Evolutionary conservation across 768 basidiomycete species (phyloP).

Genomic region (Rhodotorula taiwanensis): DNA sequence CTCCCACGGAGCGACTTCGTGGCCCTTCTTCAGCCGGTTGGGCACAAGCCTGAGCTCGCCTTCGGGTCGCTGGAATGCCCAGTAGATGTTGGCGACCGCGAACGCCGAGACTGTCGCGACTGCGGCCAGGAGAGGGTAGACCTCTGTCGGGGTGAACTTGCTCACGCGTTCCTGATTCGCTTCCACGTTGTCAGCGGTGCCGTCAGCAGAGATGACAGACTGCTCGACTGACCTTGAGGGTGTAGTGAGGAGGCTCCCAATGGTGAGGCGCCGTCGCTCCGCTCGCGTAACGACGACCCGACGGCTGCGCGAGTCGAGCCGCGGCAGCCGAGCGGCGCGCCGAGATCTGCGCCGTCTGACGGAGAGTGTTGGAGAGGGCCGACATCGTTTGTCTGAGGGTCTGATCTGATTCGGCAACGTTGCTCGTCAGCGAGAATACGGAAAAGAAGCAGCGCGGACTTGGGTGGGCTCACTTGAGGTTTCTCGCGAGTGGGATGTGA

Average conservation of each 20-base stretch:
- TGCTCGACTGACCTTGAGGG: neutral
- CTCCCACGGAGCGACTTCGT: conserved; percentile 3
- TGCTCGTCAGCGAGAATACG: too few species aligned
- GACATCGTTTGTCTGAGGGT: neutral
- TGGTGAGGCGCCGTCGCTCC: neutral
- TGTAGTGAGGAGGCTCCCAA: neutral
- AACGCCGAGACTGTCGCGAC: neutral
- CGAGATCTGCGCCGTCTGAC: neutral
- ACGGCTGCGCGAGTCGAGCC: neutral
- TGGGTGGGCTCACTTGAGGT: too few species aligned
- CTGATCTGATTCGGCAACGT: neutral
- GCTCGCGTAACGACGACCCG: neutral
- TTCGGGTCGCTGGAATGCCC: neutral
- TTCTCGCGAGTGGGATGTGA: too few species aligned
- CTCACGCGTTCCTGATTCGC: neutral
- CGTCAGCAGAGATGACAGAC: neutral
- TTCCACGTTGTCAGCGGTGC: too few species aligned
- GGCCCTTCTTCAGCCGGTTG: neutral
- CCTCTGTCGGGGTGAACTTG: conserved; percentile 5
- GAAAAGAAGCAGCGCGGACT: too few species aligned
- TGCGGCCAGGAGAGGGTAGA: conserved; percentile 3
- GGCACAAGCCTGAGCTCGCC: conserved; percentile 8
- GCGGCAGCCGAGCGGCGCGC: neutral
- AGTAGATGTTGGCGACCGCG: neutral
- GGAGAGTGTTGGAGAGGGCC: neutral